Evolutionary conservation across 257 asterid species (phyloP), one percentile per base, ranked within the genome.

Genomic region (Sherardia arvensis): DNA sequence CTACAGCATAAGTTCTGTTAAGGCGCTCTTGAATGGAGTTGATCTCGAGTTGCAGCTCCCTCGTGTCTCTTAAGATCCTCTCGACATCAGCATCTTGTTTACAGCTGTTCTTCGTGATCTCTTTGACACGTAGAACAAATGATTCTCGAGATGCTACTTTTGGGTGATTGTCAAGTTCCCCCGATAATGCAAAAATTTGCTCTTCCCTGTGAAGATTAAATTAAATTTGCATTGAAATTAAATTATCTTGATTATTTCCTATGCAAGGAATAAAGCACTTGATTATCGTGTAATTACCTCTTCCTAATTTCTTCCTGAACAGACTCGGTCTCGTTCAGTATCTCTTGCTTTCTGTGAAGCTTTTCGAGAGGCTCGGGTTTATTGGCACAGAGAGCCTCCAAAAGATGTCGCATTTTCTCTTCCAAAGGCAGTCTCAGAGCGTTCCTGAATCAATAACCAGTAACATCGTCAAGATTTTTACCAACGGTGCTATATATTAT

Each of bases 41-140:
- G 67, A 87, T 87, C 79, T 87, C 97, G 67, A 90, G 69, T 80
- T 87, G 95, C 72, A 87, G 92, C 73, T 83, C 97, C 77, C 97
- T 76, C 1, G 93, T 90, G 45, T 85, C 92, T 72, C 81, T 82
- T 53, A 90, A 78, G 77, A 90, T 90, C 51, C 67, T 78, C 38
- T 85, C 84, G 53, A 85, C 74, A 79, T 87, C 95, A 60, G 54
- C 74, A 53, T 90, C 97, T 79, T 78, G 97, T 70, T 90, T 90
- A 70, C 84, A 53, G 79, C 94, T 85, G 74, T 87, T 90, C 78
- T 85, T 87, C n/a, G 95, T 85, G 76, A 87, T 85, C 81, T 87
- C 95, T 66, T 72, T 81, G 59, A 87, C 77, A 66, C 89, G 84
- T 66, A 83, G 81, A 59, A 87, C 74, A 73, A 83, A 79, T 48